phyloP scores from a whole-genome alignment of 2,329 filamentous ascomycete genomes.

The Phaeoacremonium minimum region DNA sequence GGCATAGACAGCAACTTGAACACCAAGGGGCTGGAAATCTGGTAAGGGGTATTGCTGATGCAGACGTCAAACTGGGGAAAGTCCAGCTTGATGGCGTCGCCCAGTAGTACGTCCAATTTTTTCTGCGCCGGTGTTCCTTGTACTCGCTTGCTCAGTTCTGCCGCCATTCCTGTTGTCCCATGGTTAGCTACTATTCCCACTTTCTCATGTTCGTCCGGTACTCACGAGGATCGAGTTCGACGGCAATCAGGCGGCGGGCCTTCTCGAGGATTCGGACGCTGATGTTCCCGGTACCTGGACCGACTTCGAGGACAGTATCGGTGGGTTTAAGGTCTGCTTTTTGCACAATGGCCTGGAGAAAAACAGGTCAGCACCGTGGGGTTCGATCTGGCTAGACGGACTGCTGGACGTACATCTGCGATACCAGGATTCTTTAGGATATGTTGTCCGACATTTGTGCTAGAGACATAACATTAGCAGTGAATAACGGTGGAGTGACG shows the following conservation, averaged over 20 bases:
- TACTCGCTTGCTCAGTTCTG: constrained; percentile 70
- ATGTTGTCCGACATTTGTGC: constrained; percentile 78
- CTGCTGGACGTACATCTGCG: no score
- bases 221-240: constrained; percentile 93
- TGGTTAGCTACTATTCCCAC: constrained; percentile 79
- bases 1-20: constrained; percentile 81
- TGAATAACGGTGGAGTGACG: no score
- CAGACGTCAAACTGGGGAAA: constrained; percentile 70
- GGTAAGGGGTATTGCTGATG: constrained; percentile 72
- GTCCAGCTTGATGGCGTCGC: constrained; percentile 88
- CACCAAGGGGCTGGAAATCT: constrained; percentile 71
- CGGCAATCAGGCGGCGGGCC: constrained; percentile 74
- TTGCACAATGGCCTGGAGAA: constrained; percentile 52
- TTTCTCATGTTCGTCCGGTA: constrained; percentile 97
- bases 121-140: constrained; percentile 83
- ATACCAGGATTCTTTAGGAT: constrained; percentile 91
- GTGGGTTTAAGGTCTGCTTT: constrained; percentile 90
- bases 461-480: no score
- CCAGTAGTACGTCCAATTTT: constrained; percentile 80
- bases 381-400: no score
- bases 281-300: constrained; percentile 81
- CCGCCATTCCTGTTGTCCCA: constrained; percentile 11
- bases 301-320: constrained; percentile 86
- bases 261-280: constrained; percentile 87
- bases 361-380: constrained; percentile 6